Evolutionary conservation across 768 basidiomycete genomes (phyloP).

Genomic region (Kwoniella bestiolae): DNA sequence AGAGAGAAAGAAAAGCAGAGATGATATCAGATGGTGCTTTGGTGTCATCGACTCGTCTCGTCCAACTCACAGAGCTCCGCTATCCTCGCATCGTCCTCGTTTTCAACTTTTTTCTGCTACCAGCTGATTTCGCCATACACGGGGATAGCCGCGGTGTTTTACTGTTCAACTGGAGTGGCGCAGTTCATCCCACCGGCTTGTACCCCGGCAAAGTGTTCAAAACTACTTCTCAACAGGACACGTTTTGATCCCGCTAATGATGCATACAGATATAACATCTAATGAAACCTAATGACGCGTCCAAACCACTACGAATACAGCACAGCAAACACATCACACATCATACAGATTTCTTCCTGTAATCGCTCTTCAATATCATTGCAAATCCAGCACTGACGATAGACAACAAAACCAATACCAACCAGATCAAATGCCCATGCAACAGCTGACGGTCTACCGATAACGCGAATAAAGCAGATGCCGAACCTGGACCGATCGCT

Average conservation of each 20-base stretch:
- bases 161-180: too few species aligned
- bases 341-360: constrained; percentile 18
- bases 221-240: too few species aligned
- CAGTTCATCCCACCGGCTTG: too few species aligned
- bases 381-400: constrained; percentile 20
- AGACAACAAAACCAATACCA: constrained; percentile 19
- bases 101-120: background rate
- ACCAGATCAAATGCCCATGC: constrained; percentile 44
- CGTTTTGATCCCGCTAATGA: background rate
- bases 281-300: background rate
- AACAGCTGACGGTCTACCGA: constrained; percentile 41
- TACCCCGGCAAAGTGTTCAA: too few species aligned
- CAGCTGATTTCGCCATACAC: background rate
- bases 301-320: too few species aligned
- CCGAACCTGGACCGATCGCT: constrained; percentile 42
- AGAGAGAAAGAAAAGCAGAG: background rate
- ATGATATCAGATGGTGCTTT: background rate
- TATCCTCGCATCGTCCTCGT: background rate
- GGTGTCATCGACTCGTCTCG: background rate
- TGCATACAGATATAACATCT: background rate
- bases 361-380: constrained; percentile 25
- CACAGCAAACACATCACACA: background rate
- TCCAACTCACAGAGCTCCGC: background rate
- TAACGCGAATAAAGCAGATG: constrained; percentile 42
- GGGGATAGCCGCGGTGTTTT: background rate